phyloP scores from a whole-genome alignment of 352 stramenopile species.

The Pythium coloratum region DNA sequence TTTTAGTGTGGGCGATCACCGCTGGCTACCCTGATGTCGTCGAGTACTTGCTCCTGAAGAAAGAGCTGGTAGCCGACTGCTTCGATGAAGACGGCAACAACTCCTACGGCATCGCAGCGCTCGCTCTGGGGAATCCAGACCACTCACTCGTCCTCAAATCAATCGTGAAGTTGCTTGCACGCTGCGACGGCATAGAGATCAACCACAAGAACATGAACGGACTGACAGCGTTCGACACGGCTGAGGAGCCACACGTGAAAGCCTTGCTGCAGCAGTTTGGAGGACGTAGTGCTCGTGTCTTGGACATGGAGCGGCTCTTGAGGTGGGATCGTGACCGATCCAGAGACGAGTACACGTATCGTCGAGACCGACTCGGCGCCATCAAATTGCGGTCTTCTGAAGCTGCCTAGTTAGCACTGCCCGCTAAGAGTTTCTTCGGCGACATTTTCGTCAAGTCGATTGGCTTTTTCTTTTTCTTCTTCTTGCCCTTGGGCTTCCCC shows the following conservation, averaged over 20 bases:
- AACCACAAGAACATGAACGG: constrained; percentile 76
- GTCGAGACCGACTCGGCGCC: constrained; percentile 31
- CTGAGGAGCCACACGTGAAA: constrained; percentile 45
- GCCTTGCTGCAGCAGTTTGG: constrained; percentile 42
- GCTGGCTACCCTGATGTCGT: constrained; percentile 38
- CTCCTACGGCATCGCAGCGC: constrained; percentile 47
- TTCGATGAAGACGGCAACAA: constrained; percentile 80
- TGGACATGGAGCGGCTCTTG: constrained; percentile 50
- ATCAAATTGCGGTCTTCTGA: constrained; percentile 28
- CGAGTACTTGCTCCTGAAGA: constrained; percentile 49
- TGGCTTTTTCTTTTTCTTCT: constrained; percentile 35
- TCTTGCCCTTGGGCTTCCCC: constrained; percentile 27
- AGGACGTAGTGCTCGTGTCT: constrained; percentile 40
- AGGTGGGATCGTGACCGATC: constrained; percentile 52
- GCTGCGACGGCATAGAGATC: constrained; percentile 42
- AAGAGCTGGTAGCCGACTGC: constrained; percentile 49
- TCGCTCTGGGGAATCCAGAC: constrained; percentile 34
- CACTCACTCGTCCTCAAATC: constrained; percentile 28
- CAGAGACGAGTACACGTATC: constrained; percentile 48
- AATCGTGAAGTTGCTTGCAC: constrained; percentile 32
- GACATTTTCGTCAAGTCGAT: constrained; percentile 31
- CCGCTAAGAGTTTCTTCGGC: constrained; percentile 53
- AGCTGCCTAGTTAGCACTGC: constrained; percentile 11
- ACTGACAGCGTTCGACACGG: constrained; percentile 58
- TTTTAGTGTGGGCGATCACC: constrained; percentile 71